Evolutionary conservation across 2,329 filamentous ascomycete genomes (phyloP).

Genomic region (Alternaria arborescens): DNA sequence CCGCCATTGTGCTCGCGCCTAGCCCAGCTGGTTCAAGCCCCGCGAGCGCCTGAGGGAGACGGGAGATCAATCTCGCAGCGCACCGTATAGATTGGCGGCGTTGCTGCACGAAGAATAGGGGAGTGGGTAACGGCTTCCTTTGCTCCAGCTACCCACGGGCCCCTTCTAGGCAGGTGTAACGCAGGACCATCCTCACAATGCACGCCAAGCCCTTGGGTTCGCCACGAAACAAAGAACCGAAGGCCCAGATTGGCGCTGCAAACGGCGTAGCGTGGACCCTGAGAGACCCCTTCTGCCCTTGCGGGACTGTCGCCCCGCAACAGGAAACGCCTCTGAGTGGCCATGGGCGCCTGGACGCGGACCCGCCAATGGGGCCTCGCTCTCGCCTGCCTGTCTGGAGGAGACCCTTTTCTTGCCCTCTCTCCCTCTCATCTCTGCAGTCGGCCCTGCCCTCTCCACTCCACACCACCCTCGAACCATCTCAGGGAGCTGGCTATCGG

Average conservation of each 20-base stretch:
- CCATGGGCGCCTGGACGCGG: not conserved
- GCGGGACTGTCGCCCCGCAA: conserved; percentile 4
- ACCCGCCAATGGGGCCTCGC: not conserved
- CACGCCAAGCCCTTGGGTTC: conserved; percentile 8
- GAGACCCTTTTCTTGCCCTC: not conserved
- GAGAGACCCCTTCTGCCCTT: not conserved
- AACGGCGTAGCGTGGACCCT: conserved; percentile 14
- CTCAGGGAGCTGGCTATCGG: not conserved
- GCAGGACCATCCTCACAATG: not conserved
- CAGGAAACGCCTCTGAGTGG: not conserved
- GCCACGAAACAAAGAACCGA: not conserved
- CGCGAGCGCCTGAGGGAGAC: not conserved
- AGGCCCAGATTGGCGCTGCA: conserved; percentile 1
- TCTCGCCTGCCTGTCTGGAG: no score
- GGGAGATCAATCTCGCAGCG: conserved; percentile 9
- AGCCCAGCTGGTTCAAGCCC: not conserved
- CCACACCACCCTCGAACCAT: not conserved
- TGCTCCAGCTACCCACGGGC: conserved; percentile 4
- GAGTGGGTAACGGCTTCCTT: not conserved
- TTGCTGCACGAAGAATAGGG: not conserved
- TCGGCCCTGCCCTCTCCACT: not conserved
- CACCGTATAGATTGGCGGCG: not conserved
- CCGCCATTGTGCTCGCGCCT: not conserved
- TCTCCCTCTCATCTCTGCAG: not conserved
- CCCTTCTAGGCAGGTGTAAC: conserved; percentile 11